Base-by-base conservation (phyloP, 805 yeast species). In the Wickerhamia fluorescens region DNA sequence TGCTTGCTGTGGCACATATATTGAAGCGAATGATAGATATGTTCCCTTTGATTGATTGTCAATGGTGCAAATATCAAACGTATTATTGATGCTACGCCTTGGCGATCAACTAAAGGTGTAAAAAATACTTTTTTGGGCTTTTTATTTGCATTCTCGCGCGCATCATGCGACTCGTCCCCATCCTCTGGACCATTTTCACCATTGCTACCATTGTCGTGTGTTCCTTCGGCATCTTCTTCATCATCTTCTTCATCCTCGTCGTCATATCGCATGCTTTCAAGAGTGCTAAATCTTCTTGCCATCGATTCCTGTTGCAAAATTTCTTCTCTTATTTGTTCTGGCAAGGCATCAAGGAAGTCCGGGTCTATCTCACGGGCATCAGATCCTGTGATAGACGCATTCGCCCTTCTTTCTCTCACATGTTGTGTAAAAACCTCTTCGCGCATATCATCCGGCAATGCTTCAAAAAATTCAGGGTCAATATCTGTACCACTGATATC, bases 341-440 rank as follows among this genome's bases (percentile, higher is more conserved):
- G 95, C 7, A 86, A 62, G 1, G 94, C 89, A 14, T 79, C 77
- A 36, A 87, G 61, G 51, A 86, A 87, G 23, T 78, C 86, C 0
- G 86, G 79, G 40, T 79, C 94, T 30, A 84, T 71, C 41, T 82
- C 94, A 16, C 84, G 61, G 3, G 72, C 61, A 9, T 66, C 58
- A 1, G 56, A 48, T 1, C 74, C 48, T 36, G 57, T 23, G 9
- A 57, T 49, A 2, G 70, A 37, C 38, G 83, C 58, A 62, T 73
- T 24, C 65, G 67, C 79, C 35, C 92, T 65, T 34, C 88, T 63
- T 41, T 84, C 92, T 23, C 87, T 61, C 5, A 86, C 61, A 45
- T 87, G 95, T 38, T 86, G 89, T 0, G 88, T 74, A 47, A 84
- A 77, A 0, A 87, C 96, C 46, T 88, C 96, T 38, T 86, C 94